Base-by-base conservation (phyloP, 805 yeast species). In the Myxozyma sirexii region DNA sequence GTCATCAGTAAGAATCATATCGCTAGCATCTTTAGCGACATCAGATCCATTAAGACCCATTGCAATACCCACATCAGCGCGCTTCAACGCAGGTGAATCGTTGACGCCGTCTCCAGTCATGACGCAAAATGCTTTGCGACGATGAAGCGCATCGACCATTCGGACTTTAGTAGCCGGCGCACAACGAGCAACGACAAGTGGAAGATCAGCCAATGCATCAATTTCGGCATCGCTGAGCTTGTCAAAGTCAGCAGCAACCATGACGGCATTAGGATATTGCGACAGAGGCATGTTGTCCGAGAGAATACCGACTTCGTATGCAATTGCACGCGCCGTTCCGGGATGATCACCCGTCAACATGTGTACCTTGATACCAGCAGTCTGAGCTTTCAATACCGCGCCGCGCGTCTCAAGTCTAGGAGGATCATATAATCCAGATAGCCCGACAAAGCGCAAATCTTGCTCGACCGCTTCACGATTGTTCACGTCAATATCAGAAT, bases 61-160 rank as follows among this genome's bases (percentile, higher is more conserved):
- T 10, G 93, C 90, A 72, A 87, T 86, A 66, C 93, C 93, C 57
- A 87, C 89, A 73, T 87, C 91, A 3, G 93, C 87, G 59, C 79
- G 83, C 70, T 87, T 87, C 73, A 87, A 77, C 27, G 88, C 83
- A 27, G 93, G 93, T 1, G 91, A 86, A 71, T 87, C 93, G 71
- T 87, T 87, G 45, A 87, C 92, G 64, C 93, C 93, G 72, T 87
- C 93, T 62, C 90, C 90, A 24, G 90, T 86, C 93, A 87, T 88
- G 26, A 92, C 93, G 74, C 87, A 80, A 73, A 85, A 80, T 70
- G 85, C 77, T 62, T 79, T 74, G 72, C 82, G 82, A 69, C 81
- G 85, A 76, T 80, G 91, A 67, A 77, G 81, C 0, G 93, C 92
- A 54, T 87, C 91, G 66, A 88, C 86, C 86, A 88, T 84, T 62